phyloP scores from a whole-genome alignment of 1,139 yeast genomes.

The Zygosaccharomyces pseudobailii region DNA sequence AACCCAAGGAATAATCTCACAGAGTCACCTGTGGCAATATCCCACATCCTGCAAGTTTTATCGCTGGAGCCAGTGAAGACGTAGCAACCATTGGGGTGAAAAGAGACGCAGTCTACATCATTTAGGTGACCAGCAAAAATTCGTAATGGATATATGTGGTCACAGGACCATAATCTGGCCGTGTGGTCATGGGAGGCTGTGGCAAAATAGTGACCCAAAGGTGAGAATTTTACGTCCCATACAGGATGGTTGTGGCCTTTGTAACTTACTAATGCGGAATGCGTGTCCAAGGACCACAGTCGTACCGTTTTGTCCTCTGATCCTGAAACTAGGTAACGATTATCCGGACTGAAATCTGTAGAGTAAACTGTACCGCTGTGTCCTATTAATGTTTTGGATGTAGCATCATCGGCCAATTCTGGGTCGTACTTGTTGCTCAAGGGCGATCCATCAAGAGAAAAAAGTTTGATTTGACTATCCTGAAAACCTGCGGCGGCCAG shows the following conservation, averaged over 20 bases:
- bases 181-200: conserved; percentile 98
- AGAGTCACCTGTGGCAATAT: conserved; percentile 78
- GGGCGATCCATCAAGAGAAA: conserved; percentile 92
- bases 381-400: conserved; percentile 65
- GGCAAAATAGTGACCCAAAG: conserved; percentile 94
- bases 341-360: conserved; percentile 85
- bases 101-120: conserved; percentile 92
- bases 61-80: conserved; percentile 94
- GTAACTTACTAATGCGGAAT: conserved; percentile 83
- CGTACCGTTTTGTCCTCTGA: conserved; percentile 92
- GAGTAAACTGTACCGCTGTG: conserved; percentile 96
- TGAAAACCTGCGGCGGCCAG: conserved; percentile 92
- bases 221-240: conserved; percentile 95
- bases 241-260: conserved; percentile 95
- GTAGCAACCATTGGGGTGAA: conserved; percentile 95
- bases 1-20: conserved; percentile 96
- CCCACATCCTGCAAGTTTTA: conserved; percentile 98
- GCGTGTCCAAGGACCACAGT: conserved; percentile 92
- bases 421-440: conserved; percentile 31
- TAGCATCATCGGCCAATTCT: conserved; percentile 15
- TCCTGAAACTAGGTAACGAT: conserved; percentile 69
- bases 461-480: conserved; percentile 81
- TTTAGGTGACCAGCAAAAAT: conserved; percentile 96
- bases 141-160: conserved; percentile 91
- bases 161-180: conserved; percentile 96